Conservation (phyloP, 768 basidiomycete genomes). For the Rhodocollybia butyracea region DNA sequence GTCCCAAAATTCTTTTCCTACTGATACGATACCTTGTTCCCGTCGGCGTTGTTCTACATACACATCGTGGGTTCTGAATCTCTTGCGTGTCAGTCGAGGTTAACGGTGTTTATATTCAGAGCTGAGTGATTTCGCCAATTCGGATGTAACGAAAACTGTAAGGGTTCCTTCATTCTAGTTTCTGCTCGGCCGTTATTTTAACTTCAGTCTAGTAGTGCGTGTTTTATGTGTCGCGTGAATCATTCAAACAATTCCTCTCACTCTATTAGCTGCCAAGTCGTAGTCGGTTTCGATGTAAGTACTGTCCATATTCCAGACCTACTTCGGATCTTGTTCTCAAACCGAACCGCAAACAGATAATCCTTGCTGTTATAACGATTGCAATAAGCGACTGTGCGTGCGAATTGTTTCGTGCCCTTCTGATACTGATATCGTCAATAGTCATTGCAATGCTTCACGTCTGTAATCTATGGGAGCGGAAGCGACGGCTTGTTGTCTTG, state of each 20-base stretch:
- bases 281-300: not conserved
- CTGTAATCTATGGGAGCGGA: not conserved
- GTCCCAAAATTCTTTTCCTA: constrained; percentile 28
- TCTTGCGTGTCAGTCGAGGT: not conserved
- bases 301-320: not conserved
- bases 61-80: not conserved
- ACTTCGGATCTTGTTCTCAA: not conserved
- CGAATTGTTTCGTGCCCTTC: not conserved
- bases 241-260: not conserved
- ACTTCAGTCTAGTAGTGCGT: not conserved
- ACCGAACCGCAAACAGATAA: not conserved
- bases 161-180: not conserved
- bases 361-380: not conserved
- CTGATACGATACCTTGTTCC: constrained; percentile 25
- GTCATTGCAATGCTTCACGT: not conserved
- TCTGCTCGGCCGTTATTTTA: not conserved
- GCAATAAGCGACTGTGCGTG: not conserved
- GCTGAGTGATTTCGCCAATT: not conserved
- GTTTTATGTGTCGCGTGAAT: not conserved
- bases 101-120: not conserved
- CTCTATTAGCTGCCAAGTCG: not conserved
- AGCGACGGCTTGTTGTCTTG: not conserved
- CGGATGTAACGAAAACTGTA: not conserved
- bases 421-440: not conserved
- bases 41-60: not conserved